Conservation (phyloP, 1,139 yeast genomes). For the Saccharomyces hybrid region DNA sequence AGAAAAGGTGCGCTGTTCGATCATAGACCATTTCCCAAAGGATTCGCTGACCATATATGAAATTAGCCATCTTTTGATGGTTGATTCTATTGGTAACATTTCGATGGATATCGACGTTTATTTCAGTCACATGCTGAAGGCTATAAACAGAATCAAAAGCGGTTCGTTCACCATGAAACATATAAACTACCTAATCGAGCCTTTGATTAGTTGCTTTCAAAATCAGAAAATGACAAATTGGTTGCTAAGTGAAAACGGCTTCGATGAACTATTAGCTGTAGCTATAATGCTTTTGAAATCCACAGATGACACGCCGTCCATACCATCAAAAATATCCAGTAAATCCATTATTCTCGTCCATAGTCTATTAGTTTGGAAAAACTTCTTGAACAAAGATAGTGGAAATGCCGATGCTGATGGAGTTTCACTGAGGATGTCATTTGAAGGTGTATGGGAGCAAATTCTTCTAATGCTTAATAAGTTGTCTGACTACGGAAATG, state of each 20-base stretch:
- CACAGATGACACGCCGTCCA: slow-evolving; percentile 18
- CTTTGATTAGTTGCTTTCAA: slow-evolving; percentile 12
- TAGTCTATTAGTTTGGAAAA: slow-evolving; percentile 16
- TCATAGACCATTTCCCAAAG: slow-evolving; percentile 6
- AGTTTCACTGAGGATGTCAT: slow-evolving; percentile 6
- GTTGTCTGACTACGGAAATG: slow-evolving; percentile 20
- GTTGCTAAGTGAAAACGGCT: slow-evolving; percentile 20
- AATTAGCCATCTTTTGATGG: slow-evolving; percentile 9
- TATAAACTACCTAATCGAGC: slow-evolving; percentile 20
- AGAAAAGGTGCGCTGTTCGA: background rate
- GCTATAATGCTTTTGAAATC: slow-evolving; percentile 21
- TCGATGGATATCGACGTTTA: slow-evolving; percentile 4
- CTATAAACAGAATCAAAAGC: slow-evolving; percentile 19
- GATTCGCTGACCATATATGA: slow-evolving; percentile 17
- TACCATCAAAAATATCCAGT: slow-evolving; percentile 24
- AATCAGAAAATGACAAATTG: slow-evolving; percentile 15
- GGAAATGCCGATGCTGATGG: slow-evolving; percentile 6
- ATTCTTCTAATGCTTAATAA: slow-evolving; percentile 16
- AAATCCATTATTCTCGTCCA: slow-evolving; percentile 22
- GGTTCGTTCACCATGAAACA: slow-evolving; percentile 27
- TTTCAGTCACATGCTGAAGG: slow-evolving; percentile 15
- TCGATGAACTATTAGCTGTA: slow-evolving; percentile 14
- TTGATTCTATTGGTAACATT: background rate
- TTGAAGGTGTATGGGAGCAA: slow-evolving; percentile 19
- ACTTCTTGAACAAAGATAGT: slow-evolving; percentile 4